A percentile compares a stretch with the other conserved stretches of the same genome.
Conservation (phyloP, 352 stramenopile species). For the Blastocystis sp. region DNA sequence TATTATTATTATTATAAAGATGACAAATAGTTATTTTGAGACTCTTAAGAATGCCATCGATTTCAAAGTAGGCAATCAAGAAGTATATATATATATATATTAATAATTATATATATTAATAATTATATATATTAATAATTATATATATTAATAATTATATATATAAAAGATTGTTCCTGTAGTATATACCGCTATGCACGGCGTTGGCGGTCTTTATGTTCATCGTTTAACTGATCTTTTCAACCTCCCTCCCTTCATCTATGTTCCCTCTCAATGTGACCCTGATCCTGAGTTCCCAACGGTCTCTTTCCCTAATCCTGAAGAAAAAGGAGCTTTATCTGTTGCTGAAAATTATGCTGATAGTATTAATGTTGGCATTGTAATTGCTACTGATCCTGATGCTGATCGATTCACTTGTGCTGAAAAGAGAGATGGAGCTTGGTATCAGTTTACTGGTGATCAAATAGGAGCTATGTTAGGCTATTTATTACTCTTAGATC, state of each 20-base stretch:
- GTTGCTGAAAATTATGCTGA: slow-evolving; percentile 67
- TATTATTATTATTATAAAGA: too few species aligned
- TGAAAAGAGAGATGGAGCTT: slow-evolving; percentile 52
- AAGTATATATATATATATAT: slow-evolving; percentile 27
- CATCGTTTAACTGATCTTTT: slow-evolving; percentile 68
- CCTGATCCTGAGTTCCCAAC: slow-evolving; percentile 82
- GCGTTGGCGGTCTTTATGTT: slow-evolving; percentile 74
- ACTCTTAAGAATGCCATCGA: too few species aligned
- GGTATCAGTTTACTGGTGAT: slow-evolving; percentile 87
- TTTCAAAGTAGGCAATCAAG: slow-evolving; percentile 13
- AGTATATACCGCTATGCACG: slow-evolving; percentile 91
- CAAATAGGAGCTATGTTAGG: slow-evolving; percentile 83
- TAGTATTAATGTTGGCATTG: slow-evolving; percentile 54
- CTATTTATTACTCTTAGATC: slow-evolving; percentile 56
- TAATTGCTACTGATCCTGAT: slow-evolving; percentile 92
- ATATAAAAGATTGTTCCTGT: slow-evolving; percentile 45
- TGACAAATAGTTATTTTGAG: too few species aligned
- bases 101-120: slow-evolving; percentile 5
- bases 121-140: not conserved
- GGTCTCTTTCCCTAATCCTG: slow-evolving; percentile 84
- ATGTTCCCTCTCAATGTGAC: slow-evolving; percentile 61
- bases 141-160: not conserved
- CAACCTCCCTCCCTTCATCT: slow-evolving; percentile 49
- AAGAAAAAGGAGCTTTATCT: slow-evolving; percentile 79
- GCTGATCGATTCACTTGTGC: slow-evolving; percentile 83